phyloP scores from a whole-genome alignment of 768 basidiomycete genomes.

The Russula olivacea region DNA sequence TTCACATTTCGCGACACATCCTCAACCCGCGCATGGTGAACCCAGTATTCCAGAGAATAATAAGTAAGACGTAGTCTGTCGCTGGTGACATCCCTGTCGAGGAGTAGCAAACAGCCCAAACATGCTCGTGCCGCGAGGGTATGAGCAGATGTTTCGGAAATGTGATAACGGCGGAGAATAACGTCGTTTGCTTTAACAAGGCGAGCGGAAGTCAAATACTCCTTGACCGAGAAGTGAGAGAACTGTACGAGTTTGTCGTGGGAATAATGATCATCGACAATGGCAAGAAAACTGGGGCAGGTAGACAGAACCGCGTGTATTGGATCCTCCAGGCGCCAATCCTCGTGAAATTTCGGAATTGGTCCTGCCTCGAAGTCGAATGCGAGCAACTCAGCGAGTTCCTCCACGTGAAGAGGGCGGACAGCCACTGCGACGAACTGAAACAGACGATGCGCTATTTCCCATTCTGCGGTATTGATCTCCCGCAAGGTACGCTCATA shows the following conservation, averaged over 20 bases:
- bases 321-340: neutral
- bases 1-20: neutral
- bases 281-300: neutral
- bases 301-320: neutral
- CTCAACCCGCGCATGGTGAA: neutral
- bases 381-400: neutral
- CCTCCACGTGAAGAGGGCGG: neutral
- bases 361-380: neutral
- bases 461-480: neutral
- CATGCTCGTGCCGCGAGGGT: neutral
- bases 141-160: neutral
- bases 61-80: neutral
- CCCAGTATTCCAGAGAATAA: neutral
- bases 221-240: neutral
- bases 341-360: neutral
- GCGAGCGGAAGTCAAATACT: neutral
- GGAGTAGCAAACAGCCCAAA: neutral
- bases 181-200: neutral
- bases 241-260: neutral
- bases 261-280: neutral
- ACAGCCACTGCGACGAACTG: neutral
- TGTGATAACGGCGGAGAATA: neutral
- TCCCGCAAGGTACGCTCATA: neutral
- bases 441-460: neutral
- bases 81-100: neutral